Conservation (phyloP, 2,329 filamentous ascomycete genomes). For the Phialophora verrucosa region DNA sequence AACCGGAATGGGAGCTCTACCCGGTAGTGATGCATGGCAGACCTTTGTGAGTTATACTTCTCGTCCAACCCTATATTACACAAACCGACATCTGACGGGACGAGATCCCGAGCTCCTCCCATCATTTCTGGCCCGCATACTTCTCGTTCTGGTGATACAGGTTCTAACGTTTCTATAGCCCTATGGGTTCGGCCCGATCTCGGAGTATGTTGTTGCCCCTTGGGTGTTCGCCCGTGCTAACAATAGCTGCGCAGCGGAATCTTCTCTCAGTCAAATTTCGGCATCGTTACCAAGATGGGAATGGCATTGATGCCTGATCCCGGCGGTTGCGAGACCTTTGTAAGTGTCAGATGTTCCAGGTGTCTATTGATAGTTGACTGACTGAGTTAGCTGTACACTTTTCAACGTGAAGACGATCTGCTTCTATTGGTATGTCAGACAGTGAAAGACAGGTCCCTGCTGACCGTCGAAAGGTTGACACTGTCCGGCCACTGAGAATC, state of each 20-base stretch:
- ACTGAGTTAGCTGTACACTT: conserved; percentile 54
- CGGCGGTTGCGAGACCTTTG: conserved; percentile 12
- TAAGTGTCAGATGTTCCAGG: neutral
- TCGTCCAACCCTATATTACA: neutral
- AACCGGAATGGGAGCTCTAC: conserved; percentile 50
- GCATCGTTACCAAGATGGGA: conserved; percentile 57
- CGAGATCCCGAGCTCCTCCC: no score
- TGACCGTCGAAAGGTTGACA: conserved; percentile 40
- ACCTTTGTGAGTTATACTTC: conserved; percentile 24
- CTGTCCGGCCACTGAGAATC: conserved; percentile 44
- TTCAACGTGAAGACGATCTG: conserved; percentile 51
- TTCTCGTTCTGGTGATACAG: neutral
- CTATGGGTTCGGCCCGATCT: conserved; percentile 45
- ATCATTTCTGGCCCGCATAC: neutral
- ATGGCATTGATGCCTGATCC: conserved; percentile 57
- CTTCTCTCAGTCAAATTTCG: conserved; percentile 43
- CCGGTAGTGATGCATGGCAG: conserved; percentile 44
- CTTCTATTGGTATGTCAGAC: conserved; percentile 39
- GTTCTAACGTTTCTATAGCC: conserved; percentile 11
- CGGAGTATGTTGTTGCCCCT: conserved; percentile 39
- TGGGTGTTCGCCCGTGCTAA: neutral
- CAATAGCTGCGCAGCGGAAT: conserved; percentile 37
- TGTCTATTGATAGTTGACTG: conserved; percentile 45
- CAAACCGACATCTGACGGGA: neutral
- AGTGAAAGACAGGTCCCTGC: neutral